Evolutionary conservation across 192 early-diverging fungal species (phyloP), one percentile per base, ranked within the genome.

Genomic region (Coemansia sp.): DNA sequence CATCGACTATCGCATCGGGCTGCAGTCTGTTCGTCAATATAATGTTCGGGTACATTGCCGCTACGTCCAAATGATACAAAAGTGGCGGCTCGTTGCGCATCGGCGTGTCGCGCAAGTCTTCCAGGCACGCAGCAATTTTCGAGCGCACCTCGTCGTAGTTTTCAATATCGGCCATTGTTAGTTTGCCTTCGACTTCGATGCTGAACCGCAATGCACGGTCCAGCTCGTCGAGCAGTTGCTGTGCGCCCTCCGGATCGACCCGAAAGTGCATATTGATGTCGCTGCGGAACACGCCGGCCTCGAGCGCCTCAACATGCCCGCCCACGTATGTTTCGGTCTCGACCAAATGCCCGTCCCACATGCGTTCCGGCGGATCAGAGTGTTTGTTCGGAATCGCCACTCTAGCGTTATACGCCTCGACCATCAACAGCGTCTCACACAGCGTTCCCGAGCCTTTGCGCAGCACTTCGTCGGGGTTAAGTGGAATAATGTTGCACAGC

Each of bases 1-100:
- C 94, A 21, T 88, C 84, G 22, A 98, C 87, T 26, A 99, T 92
- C 6, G 97, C 92, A 80, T 99, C 95, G 0, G 97, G 97, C 74
- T 99, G 97, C 9, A 99, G 75, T 21, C 97, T 88, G 69, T 99
- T 98, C 1, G 97, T 99, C 23, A 99, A 81, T 71, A 99, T 99
- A 62, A 99, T 99, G 69, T 99, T 99, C 16, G 97, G 97, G 61
- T 96, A 96, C 97, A 99, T 99, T 22, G 97, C 97, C 0, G 93
- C 97, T n/a, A 99, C 97, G 79, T 99, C 97, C 83, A 99, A 88
- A 64, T 99, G 97, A 74, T 99, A 99, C 51, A 99, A 92, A 3
- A 91, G 80, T 1, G 97, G 97, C 26, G 85, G 77, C 58, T 93
- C 93, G 31, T 72, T 72, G 1, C 92, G 88, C 41, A 86, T 87